Conservation (phyloP, 371 early-diverging fungal genomes). For the Mucor lusitanicus region DNA sequence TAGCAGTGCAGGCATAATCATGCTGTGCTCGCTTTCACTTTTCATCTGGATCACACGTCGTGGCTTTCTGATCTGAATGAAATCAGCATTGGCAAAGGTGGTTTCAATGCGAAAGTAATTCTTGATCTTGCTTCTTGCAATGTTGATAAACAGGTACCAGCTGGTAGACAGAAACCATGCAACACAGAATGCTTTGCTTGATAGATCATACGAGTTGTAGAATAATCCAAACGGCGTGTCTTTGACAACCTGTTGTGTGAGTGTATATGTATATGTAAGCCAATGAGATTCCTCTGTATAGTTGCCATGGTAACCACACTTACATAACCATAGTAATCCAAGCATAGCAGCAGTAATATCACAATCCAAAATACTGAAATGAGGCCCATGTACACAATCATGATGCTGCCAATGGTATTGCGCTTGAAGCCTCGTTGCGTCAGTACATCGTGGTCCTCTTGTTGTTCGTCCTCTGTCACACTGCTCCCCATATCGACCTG, state of each 20-base stretch:
- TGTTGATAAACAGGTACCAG: conserved; percentile 61
- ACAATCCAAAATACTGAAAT: conserved; percentile 60
- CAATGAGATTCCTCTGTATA: not conserved
- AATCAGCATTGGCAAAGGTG: conserved; percentile 36
- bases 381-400: conserved; percentile 39
- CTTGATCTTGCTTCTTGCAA: conserved; percentile 35
- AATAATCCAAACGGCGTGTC: conserved; percentile 21
- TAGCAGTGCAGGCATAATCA: not conserved
- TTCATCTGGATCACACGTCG: conserved; percentile 53
- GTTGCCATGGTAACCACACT: not conserved
- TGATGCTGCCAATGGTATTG: conserved; percentile 44
- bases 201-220: conserved; percentile 50
- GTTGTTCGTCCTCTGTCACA: not conserved
- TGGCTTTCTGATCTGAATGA: conserved; percentile 62
- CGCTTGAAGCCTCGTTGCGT: conserved; percentile 48
- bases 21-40: not conserved
- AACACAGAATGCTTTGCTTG: conserved; percentile 63
- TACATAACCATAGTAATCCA: conserved; percentile 65
- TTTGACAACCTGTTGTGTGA: conserved; percentile 12
- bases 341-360: conserved; percentile 53
- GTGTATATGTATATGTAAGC: too few relatives aligned
- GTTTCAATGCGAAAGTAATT: conserved; percentile 61
- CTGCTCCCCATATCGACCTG: not conserved
- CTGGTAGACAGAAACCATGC: conserved; percentile 64
- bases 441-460: not conserved